phyloP scores from a whole-genome alignment of 768 basidiomycete species.

The Saitozyma sp. region DNA sequence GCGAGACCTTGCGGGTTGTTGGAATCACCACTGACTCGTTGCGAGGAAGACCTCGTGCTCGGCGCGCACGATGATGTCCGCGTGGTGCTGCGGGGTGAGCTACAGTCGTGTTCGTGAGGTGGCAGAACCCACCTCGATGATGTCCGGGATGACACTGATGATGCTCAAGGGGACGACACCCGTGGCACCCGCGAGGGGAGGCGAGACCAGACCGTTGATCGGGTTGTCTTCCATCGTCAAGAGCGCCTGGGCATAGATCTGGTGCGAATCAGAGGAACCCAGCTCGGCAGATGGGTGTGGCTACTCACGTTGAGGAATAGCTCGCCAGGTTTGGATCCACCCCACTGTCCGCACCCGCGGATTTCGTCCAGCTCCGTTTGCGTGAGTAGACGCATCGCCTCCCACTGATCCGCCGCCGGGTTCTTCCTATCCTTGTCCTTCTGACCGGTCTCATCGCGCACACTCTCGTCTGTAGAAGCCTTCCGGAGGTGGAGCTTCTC shows the following conservation, averaged over 20 bases:
- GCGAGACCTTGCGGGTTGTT: neutral
- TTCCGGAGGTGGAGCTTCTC: constrained; percentile 28
- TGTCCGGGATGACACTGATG: constrained; percentile 39
- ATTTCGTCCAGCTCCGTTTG: constrained; percentile 18
- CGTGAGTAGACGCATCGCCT: constrained; percentile 14
- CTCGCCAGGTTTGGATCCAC: constrained; percentile 14
- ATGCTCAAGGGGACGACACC: constrained; percentile 34
- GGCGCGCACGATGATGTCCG: constrained; percentile 34
- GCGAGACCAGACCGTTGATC: constrained; percentile 27
- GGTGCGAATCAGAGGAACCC: neutral
- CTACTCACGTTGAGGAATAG: constrained; percentile 23
- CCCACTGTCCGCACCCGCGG: constrained; percentile 22
- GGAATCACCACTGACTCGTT: constrained; percentile 21
- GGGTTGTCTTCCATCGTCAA: constrained; percentile 22
- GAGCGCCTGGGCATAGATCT: constrained; percentile 28
- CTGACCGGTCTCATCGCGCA: neutral
- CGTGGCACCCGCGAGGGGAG: constrained; percentile 19
- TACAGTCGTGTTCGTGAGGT: neutral
- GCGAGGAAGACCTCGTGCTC: constrained; percentile 36
- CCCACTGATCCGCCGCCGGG: constrained; percentile 21
- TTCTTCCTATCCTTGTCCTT: constrained; percentile 12
- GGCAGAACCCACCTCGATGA: constrained; percentile 27
- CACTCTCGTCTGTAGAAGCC: constrained; percentile 5
- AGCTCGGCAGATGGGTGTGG: neutral
- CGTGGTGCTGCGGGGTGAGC: constrained; percentile 23